A percentile compares a stretch with the other conserved stretches of the same genome.
phyloP scores from a whole-genome alignment of 2,329 filamentous ascomycete species.

The Knoxdaviesia proteae region DNA sequence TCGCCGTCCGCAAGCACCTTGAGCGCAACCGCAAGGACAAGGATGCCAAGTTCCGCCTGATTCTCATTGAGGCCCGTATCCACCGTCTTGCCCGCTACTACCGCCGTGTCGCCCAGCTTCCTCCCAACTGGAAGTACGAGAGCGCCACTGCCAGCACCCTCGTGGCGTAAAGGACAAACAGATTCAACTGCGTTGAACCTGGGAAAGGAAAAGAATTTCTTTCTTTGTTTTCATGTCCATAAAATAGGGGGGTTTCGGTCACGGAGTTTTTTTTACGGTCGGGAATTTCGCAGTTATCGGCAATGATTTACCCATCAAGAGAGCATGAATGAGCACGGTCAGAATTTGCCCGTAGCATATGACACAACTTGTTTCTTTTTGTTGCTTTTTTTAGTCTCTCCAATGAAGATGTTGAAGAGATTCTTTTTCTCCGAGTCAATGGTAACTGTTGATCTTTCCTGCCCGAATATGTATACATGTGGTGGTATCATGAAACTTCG shows the following conservation, averaged over 20 bases:
- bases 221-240: slow-evolving; percentile 2
- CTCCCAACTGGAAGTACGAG: slow-evolving; percentile 99
- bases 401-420: slow-evolving; percentile 4
- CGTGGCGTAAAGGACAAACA: slow-evolving; percentile 46
- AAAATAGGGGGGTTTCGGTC: slow-evolving; percentile 1
- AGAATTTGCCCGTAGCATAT: too few relatives aligned
- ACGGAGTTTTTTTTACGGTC: too few relatives aligned
- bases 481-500: too few relatives aligned
- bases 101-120: slow-evolving; percentile 74
- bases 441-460: too few relatives aligned
- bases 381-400: neutral
- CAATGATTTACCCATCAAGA: too few relatives aligned
- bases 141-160: slow-evolving; percentile 86
- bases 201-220: slow-evolving; percentile 3
- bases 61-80: slow-evolving; percentile 99
- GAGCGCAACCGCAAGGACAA: slow-evolving; percentile 99
- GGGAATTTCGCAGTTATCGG: too few relatives aligned
- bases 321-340: too few relatives aligned
- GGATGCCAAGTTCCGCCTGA: slow-evolving; percentile 99
- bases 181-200: slow-evolving; percentile 1
- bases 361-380: too few relatives aligned
- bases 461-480: too few relatives aligned
- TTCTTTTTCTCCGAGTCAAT: slow-evolving; percentile 3
- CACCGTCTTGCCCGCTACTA: slow-evolving; percentile 99
- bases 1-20: slow-evolving; percentile 98